These are phyloP conservation scores for Gnomoniopsis sp. DNA, from an alignment of 2,329 filamentous ascomycete species.

Conservation along the genomic window DNA sequence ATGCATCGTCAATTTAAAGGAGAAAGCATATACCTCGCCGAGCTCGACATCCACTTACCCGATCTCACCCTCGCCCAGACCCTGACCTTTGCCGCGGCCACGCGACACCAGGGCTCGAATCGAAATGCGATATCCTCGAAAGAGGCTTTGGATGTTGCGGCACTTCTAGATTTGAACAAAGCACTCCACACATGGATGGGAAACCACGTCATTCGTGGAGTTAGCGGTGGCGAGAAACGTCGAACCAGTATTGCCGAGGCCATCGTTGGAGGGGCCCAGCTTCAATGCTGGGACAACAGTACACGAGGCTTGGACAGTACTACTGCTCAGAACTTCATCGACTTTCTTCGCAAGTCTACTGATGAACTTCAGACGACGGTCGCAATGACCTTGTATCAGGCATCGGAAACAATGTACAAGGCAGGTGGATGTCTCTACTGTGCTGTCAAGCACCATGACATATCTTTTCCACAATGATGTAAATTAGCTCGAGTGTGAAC, in stretches of 20 bases:
- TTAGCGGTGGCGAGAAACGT: constrained; percentile 58
- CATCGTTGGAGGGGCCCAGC: constrained; percentile 45
- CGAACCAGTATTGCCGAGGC: constrained; percentile 68
- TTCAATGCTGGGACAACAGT: constrained; percentile 22
- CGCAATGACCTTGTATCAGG: constrained; percentile 61
- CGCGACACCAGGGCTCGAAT: constrained; percentile 27
- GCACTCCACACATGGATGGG: constrained; percentile 58
- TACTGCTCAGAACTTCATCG: constrained; percentile 33
- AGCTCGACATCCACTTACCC: constrained; percentile 46
- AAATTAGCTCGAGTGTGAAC: constrained; percentile 37
- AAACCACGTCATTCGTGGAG: constrained; percentile 57
- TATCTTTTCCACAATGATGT: constrained; percentile 48
- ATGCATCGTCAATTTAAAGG: background rate
- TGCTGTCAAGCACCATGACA: too few relatives aligned
- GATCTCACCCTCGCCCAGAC: constrained; percentile 60
- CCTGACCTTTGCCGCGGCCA: constrained; percentile 56
- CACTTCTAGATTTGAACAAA: constrained; percentile 61
- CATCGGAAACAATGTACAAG: constrained; percentile 47
- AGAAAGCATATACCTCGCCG: constrained; percentile 24
- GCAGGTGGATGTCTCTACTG: too few relatives aligned
- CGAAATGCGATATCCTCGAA: background rate
- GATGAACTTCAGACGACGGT: background rate
- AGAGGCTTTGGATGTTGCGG: constrained; percentile 30
- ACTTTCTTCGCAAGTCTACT: background rate
- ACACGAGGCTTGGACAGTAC: constrained; percentile 23